Base-by-base conservation (phyloP, 345 rosid species). In the Bretschneidera sinensis region DNA sequence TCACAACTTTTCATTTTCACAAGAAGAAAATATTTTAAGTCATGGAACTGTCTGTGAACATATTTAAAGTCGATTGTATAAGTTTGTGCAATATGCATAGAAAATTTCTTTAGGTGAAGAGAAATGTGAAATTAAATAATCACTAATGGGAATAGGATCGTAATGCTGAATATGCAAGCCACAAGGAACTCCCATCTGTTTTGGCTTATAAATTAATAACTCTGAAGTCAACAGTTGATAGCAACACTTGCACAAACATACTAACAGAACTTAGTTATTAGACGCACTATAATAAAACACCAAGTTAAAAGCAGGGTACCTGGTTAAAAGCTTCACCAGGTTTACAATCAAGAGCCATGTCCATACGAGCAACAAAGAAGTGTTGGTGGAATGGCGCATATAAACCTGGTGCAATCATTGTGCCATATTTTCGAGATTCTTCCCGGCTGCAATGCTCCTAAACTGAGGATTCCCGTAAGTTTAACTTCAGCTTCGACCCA, bases 351-450 rank as follows among this genome's bases (percentile, higher is more conserved):
- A 91, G 87, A 60, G 91, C 85, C 96, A 88, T 86, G 70, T 91
- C 86, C 96, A 88, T 79, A 48, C 97, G 97, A 59, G 96, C 87
- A 50, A 91, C 88, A 65, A 88, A 91, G 73, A 91, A 88, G 65
- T 91, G 97, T 59, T 91, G 97, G 72, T 91, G 97, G 51, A 91
- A 89, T 20, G 97, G 96, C 55, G 94, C 97, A 76, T 91, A 88
- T 43, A 91, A 63, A 28, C 91, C 89, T 15, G 97, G 97, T 34
- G 97, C 97, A 49, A 91, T 91, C 64, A 79, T 86, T 66, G 94
- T 91, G 43, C 97, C 96, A 57, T 91, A 91, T 69, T 86, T 91
- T 71, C 96, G 79, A 21, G 70, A 74, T 77, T 91, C 96, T 69
- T n/a, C 96, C 97, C 63, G 88, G 97, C 64, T 81, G 91, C 73